phyloP scores from a whole-genome alignment of 2,329 filamentous ascomycete genomes.

The Nothophoma quercina region DNA sequence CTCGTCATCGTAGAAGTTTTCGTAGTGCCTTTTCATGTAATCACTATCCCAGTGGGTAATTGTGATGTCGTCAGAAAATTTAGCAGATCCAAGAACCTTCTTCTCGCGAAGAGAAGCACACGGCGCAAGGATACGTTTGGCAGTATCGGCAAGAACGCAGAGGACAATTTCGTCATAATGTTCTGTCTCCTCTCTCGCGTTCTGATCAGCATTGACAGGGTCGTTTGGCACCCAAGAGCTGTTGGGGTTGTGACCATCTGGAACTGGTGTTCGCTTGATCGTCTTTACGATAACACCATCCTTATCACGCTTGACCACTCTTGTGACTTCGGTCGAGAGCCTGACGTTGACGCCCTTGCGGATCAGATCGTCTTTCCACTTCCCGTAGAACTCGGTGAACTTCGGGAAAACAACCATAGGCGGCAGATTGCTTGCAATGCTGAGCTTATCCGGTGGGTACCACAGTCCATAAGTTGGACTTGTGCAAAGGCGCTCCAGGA shows the following conservation, averaged over 20 bases:
- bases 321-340: conserved; percentile 63
- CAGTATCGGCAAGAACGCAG: conserved; percentile 65
- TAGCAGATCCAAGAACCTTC: conserved; percentile 73
- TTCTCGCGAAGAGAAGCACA: conserved; percentile 68
- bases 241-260: conserved; percentile 55
- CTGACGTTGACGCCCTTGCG: conserved; percentile 64
- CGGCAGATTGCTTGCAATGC: conserved; percentile 59
- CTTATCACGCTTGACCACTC: conserved; percentile 60
- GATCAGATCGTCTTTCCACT: conserved; percentile 62
- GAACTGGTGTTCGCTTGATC: conserved; percentile 53
- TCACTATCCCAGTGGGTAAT: conserved; percentile 71
- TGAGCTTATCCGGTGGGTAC: conserved; percentile 60
- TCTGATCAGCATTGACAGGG: conserved; percentile 50
- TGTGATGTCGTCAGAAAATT: conserved; percentile 74
- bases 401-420: conserved; percentile 70
- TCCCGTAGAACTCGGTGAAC: conserved; percentile 66
- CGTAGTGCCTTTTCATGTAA: conserved; percentile 74
- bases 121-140: conserved; percentile 65
- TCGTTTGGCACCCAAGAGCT: conserved; percentile 53
- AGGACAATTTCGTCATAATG: conserved; percentile 72
- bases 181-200: conserved; percentile 55
- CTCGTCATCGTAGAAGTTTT: conserved; percentile 63
- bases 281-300: conserved; percentile 60
- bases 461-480: conserved; percentile 67
- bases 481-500: conserved; percentile 63